A percentile compares a stretch with the other conserved stretches of the same genome.
Evolutionary conservation across 257 asterid genomes (phyloP).

Genomic region (Nicotiana tomentosiformis): DNA sequence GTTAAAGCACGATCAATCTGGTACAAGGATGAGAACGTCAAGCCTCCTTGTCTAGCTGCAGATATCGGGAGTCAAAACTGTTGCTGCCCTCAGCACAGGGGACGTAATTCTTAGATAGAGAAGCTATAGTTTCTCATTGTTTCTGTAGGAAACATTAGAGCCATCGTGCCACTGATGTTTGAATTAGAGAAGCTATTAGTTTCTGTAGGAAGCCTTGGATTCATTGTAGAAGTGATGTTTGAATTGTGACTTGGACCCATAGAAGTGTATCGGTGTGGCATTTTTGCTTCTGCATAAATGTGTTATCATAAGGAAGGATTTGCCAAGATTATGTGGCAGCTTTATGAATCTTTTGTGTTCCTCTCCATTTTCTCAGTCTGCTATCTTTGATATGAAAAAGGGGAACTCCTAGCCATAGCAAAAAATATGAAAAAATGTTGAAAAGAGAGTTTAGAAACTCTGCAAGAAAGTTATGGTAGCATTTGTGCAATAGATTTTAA

Average conservation of each 20-base stretch:
- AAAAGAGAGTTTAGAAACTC: neutral
- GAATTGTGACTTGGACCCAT: neutral
- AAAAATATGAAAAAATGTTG: neutral
- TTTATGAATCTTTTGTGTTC: neutral
- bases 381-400: neutral
- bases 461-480: neutral
- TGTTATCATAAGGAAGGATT: neutral
- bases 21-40: slow-evolving; percentile 48
- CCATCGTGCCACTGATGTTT: neutral
- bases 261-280: neutral
- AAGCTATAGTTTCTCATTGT: neutral
- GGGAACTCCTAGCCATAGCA: neutral
- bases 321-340: neutral
- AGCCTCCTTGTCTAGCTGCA: slow-evolving; percentile 76
- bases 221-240: neutral
- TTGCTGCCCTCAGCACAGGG: slow-evolving; percentile 27
- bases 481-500: too few species aligned
- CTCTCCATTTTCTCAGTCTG: neutral
- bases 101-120: neutral
- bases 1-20: slow-evolving; percentile 54
- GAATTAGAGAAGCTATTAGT: slow-evolving; percentile 1
- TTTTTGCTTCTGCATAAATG: neutral
- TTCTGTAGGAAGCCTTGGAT: neutral
- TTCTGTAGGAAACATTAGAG: neutral
- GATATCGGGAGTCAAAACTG: slow-evolving; percentile 68